A percentile compares a stretch with the other conserved stretches of the same genome.
Evolutionary conservation across 352 stramenopile species (phyloP).

Genomic region (Peronospora tabacina): DNA sequence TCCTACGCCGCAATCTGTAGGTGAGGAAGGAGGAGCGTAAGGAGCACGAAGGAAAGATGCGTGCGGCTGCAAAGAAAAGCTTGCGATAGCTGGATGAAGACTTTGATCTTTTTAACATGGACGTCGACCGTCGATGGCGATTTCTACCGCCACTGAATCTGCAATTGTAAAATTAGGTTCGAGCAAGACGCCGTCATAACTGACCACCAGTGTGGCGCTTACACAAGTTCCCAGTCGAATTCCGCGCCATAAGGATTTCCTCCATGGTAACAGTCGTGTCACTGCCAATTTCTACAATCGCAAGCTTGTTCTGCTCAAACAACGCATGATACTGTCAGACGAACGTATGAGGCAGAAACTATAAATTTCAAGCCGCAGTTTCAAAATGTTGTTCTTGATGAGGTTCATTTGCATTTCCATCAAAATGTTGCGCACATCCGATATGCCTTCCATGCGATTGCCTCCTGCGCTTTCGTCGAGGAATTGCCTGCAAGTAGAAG

Average conservation of each 20-base stretch:
- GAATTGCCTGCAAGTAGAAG: conserved; percentile 83
- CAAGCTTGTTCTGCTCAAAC: not conserved
- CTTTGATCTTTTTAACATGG: conserved; percentile 54
- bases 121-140: conserved; percentile 38
- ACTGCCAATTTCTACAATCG: conserved; percentile 84
- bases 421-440: conserved; percentile 92
- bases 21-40: conserved; percentile 65
- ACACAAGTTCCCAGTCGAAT: conserved; percentile 72
- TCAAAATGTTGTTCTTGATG: conserved; percentile 98
- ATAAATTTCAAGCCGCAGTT: conserved; percentile 94
- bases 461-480: conserved; percentile 89
- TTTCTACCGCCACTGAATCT: conserved; percentile 11
- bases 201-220: conserved; percentile 51
- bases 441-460: conserved; percentile 77
- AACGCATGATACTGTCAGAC: not conserved
- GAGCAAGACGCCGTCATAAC: conserved; percentile 45
- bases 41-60: conserved; percentile 51
- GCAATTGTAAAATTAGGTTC: conserved; percentile 29
- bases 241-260: conserved; percentile 90
- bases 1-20: conserved; percentile 54
- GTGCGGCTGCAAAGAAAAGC: conserved; percentile 28
- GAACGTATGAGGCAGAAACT: conserved; percentile 84
- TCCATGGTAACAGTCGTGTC: conserved; percentile 97
- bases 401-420: conserved; percentile 99
- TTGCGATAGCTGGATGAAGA: conserved; percentile 36